Conservation (phyloP, 2,329 filamentous ascomycete species). For the Xenoacremonium recifei region DNA sequence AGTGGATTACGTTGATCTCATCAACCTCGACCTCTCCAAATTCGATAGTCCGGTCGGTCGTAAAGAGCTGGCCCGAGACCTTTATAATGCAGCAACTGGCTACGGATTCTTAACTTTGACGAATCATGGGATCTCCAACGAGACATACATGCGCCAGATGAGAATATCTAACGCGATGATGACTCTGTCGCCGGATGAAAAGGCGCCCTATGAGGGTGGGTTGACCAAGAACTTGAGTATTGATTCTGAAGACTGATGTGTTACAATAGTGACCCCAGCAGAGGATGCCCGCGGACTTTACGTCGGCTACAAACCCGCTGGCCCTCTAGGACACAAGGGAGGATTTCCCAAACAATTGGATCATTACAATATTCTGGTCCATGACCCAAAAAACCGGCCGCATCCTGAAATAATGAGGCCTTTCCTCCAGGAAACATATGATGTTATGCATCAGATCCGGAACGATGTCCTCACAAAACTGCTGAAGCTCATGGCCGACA, state of each 20-base stretch:
- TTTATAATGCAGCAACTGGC: constrained; percentile 28
- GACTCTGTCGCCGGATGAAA: constrained; percentile 25
- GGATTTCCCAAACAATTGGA: constrained; percentile 17
- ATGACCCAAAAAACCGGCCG: constrained; percentile 23
- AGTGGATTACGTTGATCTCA: constrained; percentile 28
- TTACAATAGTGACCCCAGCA: constrained; percentile 25
- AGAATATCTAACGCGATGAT: constrained; percentile 26
- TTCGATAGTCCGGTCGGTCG: constrained; percentile 23
- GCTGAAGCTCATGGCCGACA: constrained; percentile 37
- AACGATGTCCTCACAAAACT: constrained; percentile 30
- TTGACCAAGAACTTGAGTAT: neutral
- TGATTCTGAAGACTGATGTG: neutral
- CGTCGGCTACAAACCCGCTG: constrained; percentile 28
- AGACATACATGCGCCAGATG: constrained; percentile 25
- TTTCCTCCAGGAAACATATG: constrained; percentile 21
- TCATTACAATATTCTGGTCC: constrained; percentile 13
- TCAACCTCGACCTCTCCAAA: constrained; percentile 26
- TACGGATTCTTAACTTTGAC: constrained; percentile 26
- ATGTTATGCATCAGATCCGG: constrained; percentile 27
- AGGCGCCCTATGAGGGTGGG: constrained; percentile 26
- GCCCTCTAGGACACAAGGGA: constrained; percentile 13
- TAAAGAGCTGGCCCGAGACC: constrained; percentile 25
- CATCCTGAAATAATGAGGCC: constrained; percentile 20
- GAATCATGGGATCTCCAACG: constrained; percentile 27
- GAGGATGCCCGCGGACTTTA: constrained; percentile 27